phyloP scores from a whole-genome alignment of 306 rosid species.

The Trifolium pratense region DNA sequence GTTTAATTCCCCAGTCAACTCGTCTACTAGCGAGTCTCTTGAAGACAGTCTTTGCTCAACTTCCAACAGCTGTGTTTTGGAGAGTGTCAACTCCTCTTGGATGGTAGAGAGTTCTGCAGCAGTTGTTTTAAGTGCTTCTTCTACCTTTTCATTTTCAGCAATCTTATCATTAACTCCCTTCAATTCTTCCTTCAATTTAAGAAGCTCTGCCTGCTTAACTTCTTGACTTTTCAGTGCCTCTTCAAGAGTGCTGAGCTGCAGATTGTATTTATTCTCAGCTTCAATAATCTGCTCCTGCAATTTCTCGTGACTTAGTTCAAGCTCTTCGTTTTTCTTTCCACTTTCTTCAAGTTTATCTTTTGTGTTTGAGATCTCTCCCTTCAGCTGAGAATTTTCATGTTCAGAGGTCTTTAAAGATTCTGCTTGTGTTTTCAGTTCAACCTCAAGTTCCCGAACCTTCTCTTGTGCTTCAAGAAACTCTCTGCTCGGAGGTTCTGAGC shows the following conservation, averaged over 20 bases:
- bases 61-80: conserved; percentile 68
- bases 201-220: conserved; percentile 66
- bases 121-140: conserved; percentile 71
- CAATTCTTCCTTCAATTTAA: conserved; percentile 72
- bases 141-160: conserved; percentile 70
- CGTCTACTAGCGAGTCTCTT: conserved; percentile 60
- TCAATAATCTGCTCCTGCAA: conserved; percentile 69
- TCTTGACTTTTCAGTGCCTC: conserved; percentile 79
- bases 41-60: conserved; percentile 60
- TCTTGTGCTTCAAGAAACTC: conserved; percentile 85
- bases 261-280: conserved; percentile 65
- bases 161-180: conserved; percentile 74
- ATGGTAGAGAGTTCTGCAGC: conserved; percentile 67
- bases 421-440: conserved; percentile 65
- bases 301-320: conserved; percentile 67
- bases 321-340: conserved; percentile 64
- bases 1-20: conserved; percentile 63
- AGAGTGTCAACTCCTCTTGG: conserved; percentile 71
- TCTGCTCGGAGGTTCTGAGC: conserved; percentile 65
- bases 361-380: conserved; percentile 65
- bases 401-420: conserved; percentile 73
- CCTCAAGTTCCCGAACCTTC: conserved; percentile 77
- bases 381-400: conserved; percentile 71
- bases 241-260: conserved; percentile 63
- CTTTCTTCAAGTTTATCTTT: conserved; percentile 68